Evolutionary conservation across 371 early-diverging fungal genomes (phyloP), one percentile per base, ranked within the genome.

Genomic region (Modicella reniformis): DNA sequence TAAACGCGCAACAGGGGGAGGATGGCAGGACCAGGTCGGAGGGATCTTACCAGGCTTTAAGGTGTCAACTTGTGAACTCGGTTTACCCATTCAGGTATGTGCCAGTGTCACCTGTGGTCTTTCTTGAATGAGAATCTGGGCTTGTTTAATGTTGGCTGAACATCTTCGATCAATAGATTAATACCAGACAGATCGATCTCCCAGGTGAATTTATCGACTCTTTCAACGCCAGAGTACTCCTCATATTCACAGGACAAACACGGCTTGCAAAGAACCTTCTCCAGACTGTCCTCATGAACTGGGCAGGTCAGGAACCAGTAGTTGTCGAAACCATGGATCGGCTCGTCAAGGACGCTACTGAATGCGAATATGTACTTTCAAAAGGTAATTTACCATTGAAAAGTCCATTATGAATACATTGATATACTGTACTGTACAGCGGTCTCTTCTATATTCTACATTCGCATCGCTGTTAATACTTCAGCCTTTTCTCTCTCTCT

Each of bases 11-110:
- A 50, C n/a, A 75, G 75, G 80, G 19, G 80, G 80, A 3, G 80
- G 80, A 29, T 80, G 80, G 80, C 80, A 80, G 47, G 80, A 74
- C 26, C 70, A 74, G 41, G 65, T 74, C 12, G 80, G 80, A 33
- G 80, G 80, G 9, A 55, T 80, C 26, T 29, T 74, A 21, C 74
- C 70, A 6, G 74, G 74, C 0, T 70, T 73, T 49, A 80, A 80
- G 52, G 66, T 80, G 1, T 49, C 69, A 33, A 65, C 79, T 13
- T 65, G 72, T 25, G 59, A 61, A 53, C 28, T 62, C 17, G 71
- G 71, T 2, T 56, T 62, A 8, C 70, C 67, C 12, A 65, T 74
- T n/a, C 63, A 64, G 69, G 74, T 74, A 74, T 40, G n/a, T n/a
- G n/a, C n/a, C n/a, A n/a, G n/a, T n/a, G n/a, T n/a, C n/a, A n/a